phyloP scores from a whole-genome alignment of 2,329 filamentous ascomycete species.

The Stromatinia cepivora region DNA sequence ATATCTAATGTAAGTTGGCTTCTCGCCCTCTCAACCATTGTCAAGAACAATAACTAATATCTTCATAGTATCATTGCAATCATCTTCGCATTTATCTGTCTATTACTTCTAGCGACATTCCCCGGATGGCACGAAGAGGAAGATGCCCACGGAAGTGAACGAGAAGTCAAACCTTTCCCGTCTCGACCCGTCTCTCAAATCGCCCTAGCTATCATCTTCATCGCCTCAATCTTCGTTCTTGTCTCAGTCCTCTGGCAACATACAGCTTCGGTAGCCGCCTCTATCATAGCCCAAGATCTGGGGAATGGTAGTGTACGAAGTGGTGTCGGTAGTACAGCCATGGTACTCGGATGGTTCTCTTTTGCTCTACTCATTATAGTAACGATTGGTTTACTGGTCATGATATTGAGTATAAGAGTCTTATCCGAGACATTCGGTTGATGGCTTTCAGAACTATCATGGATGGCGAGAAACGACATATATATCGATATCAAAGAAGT shows the following conservation, averaged over 20 bases:
- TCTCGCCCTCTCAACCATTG: not conserved
- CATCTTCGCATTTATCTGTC: constrained; percentile 93
- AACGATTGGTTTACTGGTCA: constrained; percentile 89
- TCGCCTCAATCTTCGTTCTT: constrained; percentile 69
- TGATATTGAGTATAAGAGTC: constrained; percentile 91
- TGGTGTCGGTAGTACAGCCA: constrained; percentile 89
- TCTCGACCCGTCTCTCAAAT: constrained; percentile 90
- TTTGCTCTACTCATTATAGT: constrained; percentile 93
- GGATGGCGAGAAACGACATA: constrained; percentile 9
- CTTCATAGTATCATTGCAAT: constrained; percentile 83
- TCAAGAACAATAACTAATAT: constrained; percentile 26
- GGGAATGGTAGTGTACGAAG: constrained; percentile 85
- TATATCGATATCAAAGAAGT: constrained; percentile 7
- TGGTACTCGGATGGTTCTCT: constrained; percentile 97
- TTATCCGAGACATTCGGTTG: constrained; percentile 56
- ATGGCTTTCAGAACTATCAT: constrained; percentile 14
- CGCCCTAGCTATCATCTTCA: constrained; percentile 88
- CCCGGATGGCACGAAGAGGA: constrained; percentile 95
- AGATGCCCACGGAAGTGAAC: constrained; percentile 76
- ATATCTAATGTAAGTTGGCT: constrained; percentile 75
- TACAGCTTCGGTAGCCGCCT: constrained; percentile 92
- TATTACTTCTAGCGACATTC: constrained; percentile 93
- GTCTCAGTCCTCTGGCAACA: constrained; percentile 86
- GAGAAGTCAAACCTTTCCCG: constrained; percentile 92
- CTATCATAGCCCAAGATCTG: constrained; percentile 88